Evolutionary conservation across 1,284 basidiomycete species (phyloP).

Genomic region (Tetrapyrgos nigripes): DNA sequence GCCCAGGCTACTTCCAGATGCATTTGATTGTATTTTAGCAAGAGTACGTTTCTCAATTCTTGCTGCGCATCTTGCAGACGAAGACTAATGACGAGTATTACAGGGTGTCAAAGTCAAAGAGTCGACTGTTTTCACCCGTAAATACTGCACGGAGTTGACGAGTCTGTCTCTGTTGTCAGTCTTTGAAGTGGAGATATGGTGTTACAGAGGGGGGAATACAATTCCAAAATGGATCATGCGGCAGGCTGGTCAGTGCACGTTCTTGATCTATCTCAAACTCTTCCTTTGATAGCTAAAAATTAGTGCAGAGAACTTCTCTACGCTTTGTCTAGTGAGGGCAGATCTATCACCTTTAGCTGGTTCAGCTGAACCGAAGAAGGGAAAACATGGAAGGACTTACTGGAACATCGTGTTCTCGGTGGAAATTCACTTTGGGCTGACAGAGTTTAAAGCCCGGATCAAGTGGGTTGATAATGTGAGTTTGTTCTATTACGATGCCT

Average conservation of each 20-base stretch:
- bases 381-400: slow-evolving; percentile 69
- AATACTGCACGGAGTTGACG: slow-evolving; percentile 82
- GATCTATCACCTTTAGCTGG: slow-evolving; percentile 73
- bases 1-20: slow-evolving; percentile 74
- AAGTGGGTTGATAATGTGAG: slow-evolving; percentile 81
- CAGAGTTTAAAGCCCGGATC: slow-evolving; percentile 80
- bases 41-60: slow-evolving; percentile 49
- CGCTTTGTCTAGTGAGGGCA: slow-evolving; percentile 76
- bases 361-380: slow-evolving; percentile 69
- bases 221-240: slow-evolving; percentile 77
- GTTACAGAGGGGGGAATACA: slow-evolving; percentile 70
- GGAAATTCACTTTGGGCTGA: slow-evolving; percentile 81
- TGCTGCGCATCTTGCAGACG: slow-evolving; percentile 11
- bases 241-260: slow-evolving; percentile 50
- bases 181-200: slow-evolving; percentile 84
- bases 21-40: slow-evolving; percentile 79
- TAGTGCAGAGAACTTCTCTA: slow-evolving; percentile 70
- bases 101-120: slow-evolving; percentile 78
- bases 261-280: neutral
- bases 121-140: slow-evolving; percentile 78
- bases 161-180: slow-evolving; percentile 75
- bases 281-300: neutral
- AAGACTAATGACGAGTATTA: slow-evolving; percentile 4
- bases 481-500: slow-evolving; percentile 18
- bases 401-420: slow-evolving; percentile 84